Evolutionary conservation across 2,329 filamentous ascomycete genomes (phyloP).

Genomic region (Penicillium paneum): DNA sequence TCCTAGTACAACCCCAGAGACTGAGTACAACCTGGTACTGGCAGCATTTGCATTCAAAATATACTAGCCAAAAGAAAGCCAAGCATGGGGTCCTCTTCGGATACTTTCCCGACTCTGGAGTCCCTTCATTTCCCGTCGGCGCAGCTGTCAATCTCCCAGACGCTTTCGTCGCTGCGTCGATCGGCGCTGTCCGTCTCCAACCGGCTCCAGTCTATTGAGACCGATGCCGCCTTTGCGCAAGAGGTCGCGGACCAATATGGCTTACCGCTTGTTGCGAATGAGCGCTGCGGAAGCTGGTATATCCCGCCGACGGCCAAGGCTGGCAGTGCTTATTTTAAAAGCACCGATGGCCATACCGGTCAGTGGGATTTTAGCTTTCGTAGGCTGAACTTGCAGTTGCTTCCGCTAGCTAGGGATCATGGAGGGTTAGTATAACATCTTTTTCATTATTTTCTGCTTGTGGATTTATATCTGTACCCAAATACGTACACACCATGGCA

Average conservation of each 20-base stretch:
- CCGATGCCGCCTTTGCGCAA: conserved; percentile 72
- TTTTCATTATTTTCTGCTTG: no score
- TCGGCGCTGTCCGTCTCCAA: conserved; percentile 76
- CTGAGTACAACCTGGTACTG: not conserved
- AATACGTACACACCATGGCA: not conserved
- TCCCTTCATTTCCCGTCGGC: conserved; percentile 54
- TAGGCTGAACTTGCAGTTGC: conserved; percentile 77
- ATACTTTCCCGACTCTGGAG: conserved; percentile 36
- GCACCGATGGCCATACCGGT: conserved; percentile 87
- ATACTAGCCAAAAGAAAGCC: not conserved
- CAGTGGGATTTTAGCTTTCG: conserved; percentile 88
- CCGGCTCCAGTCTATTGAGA: conserved; percentile 72
- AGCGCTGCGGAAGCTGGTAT: conserved; percentile 96
- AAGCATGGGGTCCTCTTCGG: conserved; percentile 28
- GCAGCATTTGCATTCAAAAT: conserved; percentile 1
- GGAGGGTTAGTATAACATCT: conserved; percentile 65
- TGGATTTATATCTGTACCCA: not conserved
- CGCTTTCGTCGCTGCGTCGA: conserved; percentile 69
- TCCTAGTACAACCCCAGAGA: conserved; percentile 6
- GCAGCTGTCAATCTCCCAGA: conserved; percentile 65
- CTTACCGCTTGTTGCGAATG: conserved; percentile 81
- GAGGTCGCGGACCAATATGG: conserved; percentile 49
- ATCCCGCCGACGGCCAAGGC: conserved; percentile 63
- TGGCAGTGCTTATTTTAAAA: conserved; percentile 92
- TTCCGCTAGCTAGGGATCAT: conserved; percentile 62